These are phyloP conservation scores for Umbelopsis ramanniana DNA, from an alignment of 192 early-diverging fungal genomes.

Conservation along the genomic window DNA sequence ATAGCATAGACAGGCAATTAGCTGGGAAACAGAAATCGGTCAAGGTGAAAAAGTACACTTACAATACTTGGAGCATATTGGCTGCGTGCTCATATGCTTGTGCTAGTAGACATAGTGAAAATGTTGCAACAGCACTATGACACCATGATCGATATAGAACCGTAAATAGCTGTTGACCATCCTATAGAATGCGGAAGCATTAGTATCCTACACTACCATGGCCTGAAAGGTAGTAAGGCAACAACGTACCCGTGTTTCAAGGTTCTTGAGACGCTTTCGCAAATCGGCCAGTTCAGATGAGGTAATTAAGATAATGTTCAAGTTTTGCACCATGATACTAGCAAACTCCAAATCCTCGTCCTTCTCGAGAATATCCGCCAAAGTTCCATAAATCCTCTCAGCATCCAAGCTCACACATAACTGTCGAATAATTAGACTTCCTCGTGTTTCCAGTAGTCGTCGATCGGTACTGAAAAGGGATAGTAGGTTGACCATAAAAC, in stretches of 20 bases:
- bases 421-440: conserved; percentile 91
- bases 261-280: conserved; percentile 75
- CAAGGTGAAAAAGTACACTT: conserved; percentile 27
- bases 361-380: conserved; percentile 86
- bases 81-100: conserved; percentile 95
- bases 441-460: conserved; percentile 85
- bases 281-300: conserved; percentile 88
- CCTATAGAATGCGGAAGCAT: conserved; percentile 41
- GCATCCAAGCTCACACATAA: conserved; percentile 90
- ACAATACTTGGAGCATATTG: conserved; percentile 81
- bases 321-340: conserved; percentile 95
- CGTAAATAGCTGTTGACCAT: conserved; percentile 83
- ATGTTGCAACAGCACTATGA: conserved; percentile 93
- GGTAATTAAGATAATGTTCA: conserved; percentile 96
- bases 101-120: conserved; percentile 94
- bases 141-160: conserved; percentile 94
- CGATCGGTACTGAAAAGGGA: conserved; percentile 90
- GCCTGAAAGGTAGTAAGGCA: neutral
- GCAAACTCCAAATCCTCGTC: conserved; percentile 95
- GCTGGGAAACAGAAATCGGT: too few relatives aligned
- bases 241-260: conserved; percentile 63
- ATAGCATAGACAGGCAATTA: neutral
- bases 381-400: conserved; percentile 85
- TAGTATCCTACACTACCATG: too few relatives aligned
- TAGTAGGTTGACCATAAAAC: conserved; percentile 91